Evolutionary conservation across 148 eudicot species (phyloP).

Genomic region (Pouteria glomerata): DNA sequence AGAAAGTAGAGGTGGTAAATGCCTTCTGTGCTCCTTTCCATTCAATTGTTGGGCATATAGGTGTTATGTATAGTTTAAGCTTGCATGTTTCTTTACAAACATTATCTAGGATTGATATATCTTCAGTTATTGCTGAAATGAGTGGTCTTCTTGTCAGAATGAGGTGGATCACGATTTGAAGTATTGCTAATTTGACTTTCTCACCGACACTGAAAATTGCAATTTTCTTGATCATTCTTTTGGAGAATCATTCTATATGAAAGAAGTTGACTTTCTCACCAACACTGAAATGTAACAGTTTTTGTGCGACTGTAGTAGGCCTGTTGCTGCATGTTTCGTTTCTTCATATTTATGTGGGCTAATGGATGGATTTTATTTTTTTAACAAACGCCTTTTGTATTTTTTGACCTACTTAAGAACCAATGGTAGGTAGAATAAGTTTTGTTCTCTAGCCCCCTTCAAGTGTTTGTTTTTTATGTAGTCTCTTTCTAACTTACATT

Average conservation of each 20-base stretch:
- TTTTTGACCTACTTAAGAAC: no score
- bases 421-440: no score
- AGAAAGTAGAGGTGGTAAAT: constrained; percentile 53
- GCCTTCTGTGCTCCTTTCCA: not conserved
- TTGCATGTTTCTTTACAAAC: no score
- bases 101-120: not conserved
- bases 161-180: not conserved
- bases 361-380: no score
- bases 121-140: not conserved
- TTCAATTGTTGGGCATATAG: not conserved
- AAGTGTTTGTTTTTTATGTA: no score
- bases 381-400: no score
- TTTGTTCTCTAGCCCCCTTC: no score
- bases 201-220: not conserved
- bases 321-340: no score
- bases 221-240: not conserved
- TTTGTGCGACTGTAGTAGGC: not conserved
- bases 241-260: not conserved
- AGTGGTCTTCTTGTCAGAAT: not conserved
- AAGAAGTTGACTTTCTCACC: no score
- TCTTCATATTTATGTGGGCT: no score
- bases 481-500: no score
- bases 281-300: not conserved
- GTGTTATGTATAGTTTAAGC: no score
- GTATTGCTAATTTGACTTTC: not conserved